Percentiles rank a stretch among this genome's conserved stretches.
Evolutionary conservation across 2,329 filamentous ascomycete species (phyloP).

Genomic region (Chaetomium sp.): DNA sequence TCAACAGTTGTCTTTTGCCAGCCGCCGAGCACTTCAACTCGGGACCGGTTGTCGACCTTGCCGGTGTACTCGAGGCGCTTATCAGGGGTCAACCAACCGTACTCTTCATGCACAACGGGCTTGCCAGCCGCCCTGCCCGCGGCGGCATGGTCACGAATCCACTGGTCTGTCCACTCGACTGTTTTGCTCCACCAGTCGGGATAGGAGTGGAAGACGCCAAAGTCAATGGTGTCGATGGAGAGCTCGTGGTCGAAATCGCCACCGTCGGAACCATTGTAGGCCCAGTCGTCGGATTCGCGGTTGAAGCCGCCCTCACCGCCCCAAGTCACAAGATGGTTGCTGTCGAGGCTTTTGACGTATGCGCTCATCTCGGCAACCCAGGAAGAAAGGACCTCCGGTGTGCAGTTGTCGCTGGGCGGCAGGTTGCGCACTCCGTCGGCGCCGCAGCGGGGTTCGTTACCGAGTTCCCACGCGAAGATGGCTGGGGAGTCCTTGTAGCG

Average conservation of each 20-base stretch:
- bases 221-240: conserved; percentile 52
- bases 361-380: conserved; percentile 59
- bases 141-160: conserved; percentile 56
- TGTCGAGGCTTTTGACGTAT: conserved; percentile 56
- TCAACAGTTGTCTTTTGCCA: conserved; percentile 54
- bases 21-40: conserved; percentile 48
- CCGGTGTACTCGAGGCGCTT: conserved; percentile 50
- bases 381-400: conserved; percentile 45
- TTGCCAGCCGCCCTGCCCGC: conserved; percentile 48
- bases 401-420: conserved; percentile 45
- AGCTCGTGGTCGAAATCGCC: conserved; percentile 57
- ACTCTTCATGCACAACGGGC: conserved; percentile 59
- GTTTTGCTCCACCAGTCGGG: conserved; percentile 59
- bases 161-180: conserved; percentile 54
- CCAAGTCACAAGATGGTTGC: conserved; percentile 56
- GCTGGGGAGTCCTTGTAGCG: conserved; percentile 61
- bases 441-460: conserved; percentile 61
- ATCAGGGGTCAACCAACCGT: conserved; percentile 56
- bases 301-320: conserved; percentile 63
- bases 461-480: conserved; percentile 69
- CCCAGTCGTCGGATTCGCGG: conserved; percentile 45
- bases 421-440: conserved; percentile 51
- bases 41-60: conserved; percentile 46
- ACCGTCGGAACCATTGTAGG: conserved; percentile 53
- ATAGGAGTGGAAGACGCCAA: conserved; percentile 58